Percentiles rank a stretch among this genome's conserved stretches.
phyloP scores from a whole-genome alignment of 371 early-diverging fungal species.

The Capniomyces stellatus region DNA sequence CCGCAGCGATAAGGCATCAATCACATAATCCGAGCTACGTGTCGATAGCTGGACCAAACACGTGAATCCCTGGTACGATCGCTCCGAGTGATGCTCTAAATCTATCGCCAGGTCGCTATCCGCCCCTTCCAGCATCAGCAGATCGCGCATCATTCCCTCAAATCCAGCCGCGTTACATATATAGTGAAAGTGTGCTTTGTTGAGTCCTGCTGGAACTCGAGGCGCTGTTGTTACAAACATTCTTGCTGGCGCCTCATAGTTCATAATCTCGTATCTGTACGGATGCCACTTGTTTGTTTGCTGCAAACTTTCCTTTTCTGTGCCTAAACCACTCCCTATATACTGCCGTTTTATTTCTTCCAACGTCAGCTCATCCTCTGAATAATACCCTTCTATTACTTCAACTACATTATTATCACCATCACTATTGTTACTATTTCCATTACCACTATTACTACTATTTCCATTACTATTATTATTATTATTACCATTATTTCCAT shows the following conservation, averaged over 20 bases:
- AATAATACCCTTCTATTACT: too few relatives aligned
- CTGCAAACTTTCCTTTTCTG: too few relatives aligned
- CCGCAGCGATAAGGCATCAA: slow-evolving; percentile 81
- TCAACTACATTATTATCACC: too few relatives aligned
- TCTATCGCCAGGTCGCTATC: slow-evolving; percentile 72
- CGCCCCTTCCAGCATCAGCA: background rate
- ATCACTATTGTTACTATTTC: too few relatives aligned
- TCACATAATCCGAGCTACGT: slow-evolving; percentile 68
- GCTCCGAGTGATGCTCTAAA: slow-evolving; percentile 87
- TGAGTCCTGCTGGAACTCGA: background rate
- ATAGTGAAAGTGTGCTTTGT: background rate
- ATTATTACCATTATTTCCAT: too few relatives aligned
- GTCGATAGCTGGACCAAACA: slow-evolving; percentile 91
- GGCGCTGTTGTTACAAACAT: slow-evolving; percentile 31
- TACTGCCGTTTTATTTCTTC: too few relatives aligned
- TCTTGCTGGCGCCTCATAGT: slow-evolving; percentile 50
- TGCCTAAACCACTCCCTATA: too few relatives aligned
- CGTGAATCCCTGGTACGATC: slow-evolving; percentile 84
- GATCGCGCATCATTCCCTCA: slow-evolving; percentile 4
- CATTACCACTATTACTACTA: too few relatives aligned
- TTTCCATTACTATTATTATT: too few relatives aligned
- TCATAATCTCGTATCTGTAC: slow-evolving; percentile 74
- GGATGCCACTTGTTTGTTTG: too few relatives aligned
- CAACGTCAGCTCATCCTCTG: too few relatives aligned
- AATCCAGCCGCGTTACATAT: slow-evolving; percentile 30